phyloP scores from a whole-genome alignment of 495 filamentous ascomycete genomes.

The Xylaria castorea region DNA sequence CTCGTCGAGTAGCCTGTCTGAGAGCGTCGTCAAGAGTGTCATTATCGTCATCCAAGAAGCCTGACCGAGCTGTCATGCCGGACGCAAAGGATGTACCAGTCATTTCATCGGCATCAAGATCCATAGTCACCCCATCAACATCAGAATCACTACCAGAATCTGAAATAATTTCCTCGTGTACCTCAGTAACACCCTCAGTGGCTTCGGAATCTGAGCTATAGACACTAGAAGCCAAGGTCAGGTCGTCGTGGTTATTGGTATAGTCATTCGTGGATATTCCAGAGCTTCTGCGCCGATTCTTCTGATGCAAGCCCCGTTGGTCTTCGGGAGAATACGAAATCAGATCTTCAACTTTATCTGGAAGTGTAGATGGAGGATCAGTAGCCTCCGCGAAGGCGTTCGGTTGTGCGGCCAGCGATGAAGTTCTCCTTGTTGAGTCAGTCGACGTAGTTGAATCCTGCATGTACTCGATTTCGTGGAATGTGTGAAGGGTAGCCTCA shows the following conservation, averaged over 20 bases:
- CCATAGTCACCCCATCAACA: constrained; percentile 78
- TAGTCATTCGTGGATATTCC: constrained; percentile 64
- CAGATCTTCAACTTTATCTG: constrained; percentile 67
- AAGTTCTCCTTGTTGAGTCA: constrained; percentile 74
- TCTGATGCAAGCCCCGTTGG: constrained; percentile 71
- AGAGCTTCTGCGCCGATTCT: constrained; percentile 69
- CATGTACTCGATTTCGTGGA: constrained; percentile 90
- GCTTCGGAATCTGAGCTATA: constrained; percentile 72
- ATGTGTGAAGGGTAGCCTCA: constrained; percentile 96
- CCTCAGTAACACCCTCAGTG: constrained; percentile 64
- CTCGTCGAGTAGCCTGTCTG: constrained; percentile 74
- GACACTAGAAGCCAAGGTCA: constrained; percentile 76
- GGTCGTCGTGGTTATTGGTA: constrained; percentile 66
- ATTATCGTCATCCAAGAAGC: constrained; percentile 62
- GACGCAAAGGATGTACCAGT: constrained; percentile 70
- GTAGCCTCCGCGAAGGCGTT: constrained; percentile 57
- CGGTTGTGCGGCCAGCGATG: constrained; percentile 60
- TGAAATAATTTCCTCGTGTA: constrained; percentile 60
- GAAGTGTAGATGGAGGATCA: constrained; percentile 71
- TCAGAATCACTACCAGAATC: constrained; percentile 63
- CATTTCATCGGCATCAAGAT: constrained; percentile 70
- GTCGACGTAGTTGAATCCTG: constrained; percentile 89
- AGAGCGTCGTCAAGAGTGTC: constrained; percentile 76
- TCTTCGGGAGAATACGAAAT: constrained; percentile 70
- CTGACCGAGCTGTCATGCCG: constrained; percentile 61